phyloP scores from a whole-genome alignment of 139 green algal species.

The Pleodorina starrii region DNA sequence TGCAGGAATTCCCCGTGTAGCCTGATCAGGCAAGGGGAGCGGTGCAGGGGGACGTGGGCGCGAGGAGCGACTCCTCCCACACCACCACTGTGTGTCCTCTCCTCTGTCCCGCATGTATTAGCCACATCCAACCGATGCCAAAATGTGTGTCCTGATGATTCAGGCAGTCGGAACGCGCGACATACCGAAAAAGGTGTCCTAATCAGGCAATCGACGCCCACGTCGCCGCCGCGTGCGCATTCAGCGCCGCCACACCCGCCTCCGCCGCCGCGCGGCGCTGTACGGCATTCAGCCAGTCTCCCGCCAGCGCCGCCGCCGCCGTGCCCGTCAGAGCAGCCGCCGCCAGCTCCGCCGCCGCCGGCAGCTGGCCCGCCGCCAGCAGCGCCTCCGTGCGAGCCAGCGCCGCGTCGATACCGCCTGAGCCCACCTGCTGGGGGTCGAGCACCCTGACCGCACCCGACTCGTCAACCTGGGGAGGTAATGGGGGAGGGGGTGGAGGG shows the following conservation, averaged over 20 bases:
- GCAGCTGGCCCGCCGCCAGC: slow-evolving; percentile 32
- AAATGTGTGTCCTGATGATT: too few species aligned
- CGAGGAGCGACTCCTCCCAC: too few species aligned
- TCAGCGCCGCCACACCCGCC: slow-evolving; percentile 44
- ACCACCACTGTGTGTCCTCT: too few species aligned
- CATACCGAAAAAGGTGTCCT: too few species aligned
- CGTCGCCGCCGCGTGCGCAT: slow-evolving; percentile 39
- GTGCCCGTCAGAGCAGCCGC: slow-evolving; percentile 12
- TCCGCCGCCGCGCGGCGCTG: slow-evolving; percentile 35
- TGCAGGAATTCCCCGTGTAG: too few species aligned
- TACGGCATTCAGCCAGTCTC: slow-evolving; percentile 25
- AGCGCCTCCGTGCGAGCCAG: slow-evolving; percentile 34
- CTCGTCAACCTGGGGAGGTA: slow-evolving; percentile 10
- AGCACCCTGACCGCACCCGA: background rate
- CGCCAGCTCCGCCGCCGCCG: slow-evolving; percentile 43
- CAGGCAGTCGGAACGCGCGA: too few species aligned
- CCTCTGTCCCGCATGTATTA: too few species aligned
- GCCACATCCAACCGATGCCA: too few species aligned
- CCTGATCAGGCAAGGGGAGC: slow-evolving; percentile 7
- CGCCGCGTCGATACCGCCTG: slow-evolving; percentile 34
- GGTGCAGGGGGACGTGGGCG: too few species aligned
- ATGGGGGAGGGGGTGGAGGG: too few species aligned
- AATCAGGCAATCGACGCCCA: slow-evolving; percentile 37
- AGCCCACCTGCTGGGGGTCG: background rate
- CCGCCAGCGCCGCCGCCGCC: slow-evolving; percentile 33